A percentile compares a stretch with the other conserved stretches of the same genome.
Evolutionary conservation across 768 basidiomycete species (phyloP).

Genomic region (Russula sp.): DNA sequence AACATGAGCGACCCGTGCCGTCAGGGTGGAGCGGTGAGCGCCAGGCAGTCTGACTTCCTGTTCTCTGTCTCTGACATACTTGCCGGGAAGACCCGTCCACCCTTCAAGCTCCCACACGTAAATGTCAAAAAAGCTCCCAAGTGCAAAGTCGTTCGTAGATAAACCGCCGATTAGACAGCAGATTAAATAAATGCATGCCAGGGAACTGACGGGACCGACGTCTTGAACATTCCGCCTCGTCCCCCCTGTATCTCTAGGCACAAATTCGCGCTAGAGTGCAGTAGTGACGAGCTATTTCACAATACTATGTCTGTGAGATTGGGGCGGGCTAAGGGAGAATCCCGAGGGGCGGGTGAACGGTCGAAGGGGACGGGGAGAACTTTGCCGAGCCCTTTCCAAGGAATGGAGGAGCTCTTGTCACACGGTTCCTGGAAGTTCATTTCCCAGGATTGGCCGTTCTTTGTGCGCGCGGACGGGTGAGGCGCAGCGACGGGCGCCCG

Average conservation of each 20-base stretch:
- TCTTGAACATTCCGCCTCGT: neutral
- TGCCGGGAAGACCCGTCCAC: neutral
- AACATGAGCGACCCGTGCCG: neutral
- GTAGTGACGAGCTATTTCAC: neutral
- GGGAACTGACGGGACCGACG: neutral
- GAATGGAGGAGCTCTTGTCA: neutral
- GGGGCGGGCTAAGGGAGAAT: neutral
- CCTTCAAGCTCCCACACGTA: neutral
- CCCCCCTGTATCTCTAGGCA: conserved; percentile 8
- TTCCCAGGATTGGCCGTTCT: neutral
- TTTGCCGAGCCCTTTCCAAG: neutral
- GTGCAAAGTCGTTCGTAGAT: conserved; percentile 1
- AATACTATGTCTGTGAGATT: neutral
- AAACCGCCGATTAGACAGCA: conserved; percentile 9
- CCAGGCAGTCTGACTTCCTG: neutral
- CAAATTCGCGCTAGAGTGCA: neutral
- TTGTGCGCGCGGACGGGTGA: neutral
- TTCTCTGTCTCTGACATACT: neutral
- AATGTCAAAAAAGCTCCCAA: neutral
- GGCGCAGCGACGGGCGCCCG: neutral
- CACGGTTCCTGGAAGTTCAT: conserved; percentile 6
- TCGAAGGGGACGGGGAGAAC: neutral
- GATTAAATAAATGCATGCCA: conserved; percentile 8
- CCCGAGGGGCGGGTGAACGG: neutral
- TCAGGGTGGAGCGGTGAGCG: too few species aligned